phyloP scores from a whole-genome alignment of 2,329 filamentous ascomycete genomes.

The Arachnopeziza araneosa region DNA sequence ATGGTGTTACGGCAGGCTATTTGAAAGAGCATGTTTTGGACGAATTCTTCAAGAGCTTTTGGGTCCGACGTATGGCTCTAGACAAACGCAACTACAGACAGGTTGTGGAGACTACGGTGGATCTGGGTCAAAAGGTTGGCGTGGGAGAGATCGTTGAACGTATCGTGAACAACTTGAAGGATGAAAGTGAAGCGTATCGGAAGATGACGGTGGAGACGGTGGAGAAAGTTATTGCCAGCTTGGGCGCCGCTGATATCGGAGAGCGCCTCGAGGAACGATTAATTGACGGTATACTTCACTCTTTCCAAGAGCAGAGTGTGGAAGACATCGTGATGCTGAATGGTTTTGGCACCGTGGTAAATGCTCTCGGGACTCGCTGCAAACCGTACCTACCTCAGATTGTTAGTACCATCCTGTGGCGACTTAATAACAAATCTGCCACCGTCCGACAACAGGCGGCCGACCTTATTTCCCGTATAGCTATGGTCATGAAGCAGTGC shows the following conservation, averaged over 20 bases:
- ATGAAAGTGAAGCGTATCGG: constrained; percentile 94
- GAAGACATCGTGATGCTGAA: constrained; percentile 96
- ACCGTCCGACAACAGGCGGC: constrained; percentile 96
- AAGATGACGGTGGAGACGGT: constrained; percentile 99
- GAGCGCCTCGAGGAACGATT: constrained; percentile 89
- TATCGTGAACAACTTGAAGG: constrained; percentile 92
- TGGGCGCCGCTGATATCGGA: constrained; percentile 90
- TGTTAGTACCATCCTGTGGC: constrained; percentile 91
- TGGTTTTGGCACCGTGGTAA: constrained; percentile 95
- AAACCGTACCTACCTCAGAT: constrained; percentile 97
- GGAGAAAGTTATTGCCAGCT: constrained; percentile 89
- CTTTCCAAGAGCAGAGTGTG: constrained; percentile 96
- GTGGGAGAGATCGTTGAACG: constrained; percentile 91
- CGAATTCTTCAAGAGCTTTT: constrained; percentile 98
- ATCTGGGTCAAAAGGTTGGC: constrained; percentile 96
- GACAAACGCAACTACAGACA: constrained; percentile 98
- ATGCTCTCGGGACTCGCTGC: constrained; percentile 86
- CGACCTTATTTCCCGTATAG: constrained; percentile 92
- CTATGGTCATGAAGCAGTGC: constrained; percentile 98
- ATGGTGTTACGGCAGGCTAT: constrained; percentile 91
- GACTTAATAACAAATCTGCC: constrained; percentile 95
- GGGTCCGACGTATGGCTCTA: constrained; percentile 93
- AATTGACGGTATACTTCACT: constrained; percentile 89
- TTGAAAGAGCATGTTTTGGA: constrained; percentile 91
- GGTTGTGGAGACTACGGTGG: constrained; percentile 96